phyloP scores from a whole-genome alignment of 140 eudicot species.

The Stevia rebaudiana region DNA sequence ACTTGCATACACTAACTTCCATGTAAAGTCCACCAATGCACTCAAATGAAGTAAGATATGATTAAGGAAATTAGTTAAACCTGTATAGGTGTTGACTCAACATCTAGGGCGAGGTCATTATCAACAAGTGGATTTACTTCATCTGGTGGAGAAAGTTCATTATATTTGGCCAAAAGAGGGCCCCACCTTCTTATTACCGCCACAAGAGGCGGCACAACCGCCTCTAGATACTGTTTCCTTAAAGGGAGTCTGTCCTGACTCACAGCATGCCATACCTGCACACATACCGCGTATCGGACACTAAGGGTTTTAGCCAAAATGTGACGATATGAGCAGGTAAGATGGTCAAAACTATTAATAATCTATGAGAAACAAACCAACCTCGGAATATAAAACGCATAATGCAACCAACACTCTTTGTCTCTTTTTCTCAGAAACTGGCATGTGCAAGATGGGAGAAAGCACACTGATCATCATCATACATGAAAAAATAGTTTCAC shows the following conservation, averaged over 20 bases:
- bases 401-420: slow-evolving; percentile 91
- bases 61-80: slow-evolving; percentile 29
- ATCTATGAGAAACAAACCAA: slow-evolving; percentile 46
- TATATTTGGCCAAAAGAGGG: slow-evolving; percentile 76
- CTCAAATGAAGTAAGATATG: not conserved
- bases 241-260: slow-evolving; percentile 63
- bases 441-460: slow-evolving; percentile 81
- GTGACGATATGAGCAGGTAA: not conserved
- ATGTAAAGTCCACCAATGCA: not conserved
- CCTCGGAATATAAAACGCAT: slow-evolving; percentile 89
- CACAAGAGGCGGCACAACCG: slow-evolving; percentile 81
- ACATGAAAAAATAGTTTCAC: not conserved
- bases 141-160: slow-evolving; percentile 76
- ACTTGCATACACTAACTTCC: not conserved
- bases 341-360: not conserved
- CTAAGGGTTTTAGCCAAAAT: not conserved
- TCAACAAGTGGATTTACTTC: slow-evolving; percentile 70
- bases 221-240: slow-evolving; percentile 79
- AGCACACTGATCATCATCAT: slow-evolving; percentile 59
- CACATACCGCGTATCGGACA: slow-evolving; percentile 12
- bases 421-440: slow-evolving; percentile 71
- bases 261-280: slow-evolving; percentile 91
- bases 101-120: slow-evolving; percentile 71
- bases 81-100: slow-evolving; percentile 84
- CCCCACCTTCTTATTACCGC: slow-evolving; percentile 87